Evolutionary conservation across 228 moss, liverwort and hornwort genomes (phyloP).

Genomic region (Sphagnum magellanicum): DNA sequence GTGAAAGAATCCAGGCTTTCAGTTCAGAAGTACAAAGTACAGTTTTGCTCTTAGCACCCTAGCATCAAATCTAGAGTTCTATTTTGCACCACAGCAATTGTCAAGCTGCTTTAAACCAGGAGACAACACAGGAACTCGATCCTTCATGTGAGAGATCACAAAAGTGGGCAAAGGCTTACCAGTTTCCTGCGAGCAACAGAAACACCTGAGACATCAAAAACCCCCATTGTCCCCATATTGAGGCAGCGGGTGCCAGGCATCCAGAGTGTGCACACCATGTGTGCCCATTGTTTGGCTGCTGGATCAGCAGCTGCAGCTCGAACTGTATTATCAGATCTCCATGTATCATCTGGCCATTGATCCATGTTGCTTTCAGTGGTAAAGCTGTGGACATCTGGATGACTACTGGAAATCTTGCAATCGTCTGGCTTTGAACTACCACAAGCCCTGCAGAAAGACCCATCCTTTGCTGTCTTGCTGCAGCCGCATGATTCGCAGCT

Average conservation of each 20-base stretch:
- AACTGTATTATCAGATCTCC: conserved; percentile 61
- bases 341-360: conserved; percentile 13
- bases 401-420: conserved; percentile 10
- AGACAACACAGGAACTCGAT: too few relatives aligned
- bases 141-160: too few relatives aligned
- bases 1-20: too few relatives aligned
- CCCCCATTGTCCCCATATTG: conserved; percentile 90
- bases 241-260: conserved; percentile 98
- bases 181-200: conserved; percentile 57
- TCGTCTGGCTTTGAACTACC: conserved; percentile 11
- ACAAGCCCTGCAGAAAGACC: conserved; percentile 27
- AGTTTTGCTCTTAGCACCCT: too few relatives aligned
- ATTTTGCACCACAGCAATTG: too few relatives aligned
- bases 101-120: too few relatives aligned
- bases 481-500: conserved; percentile 20
- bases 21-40: too few relatives aligned
- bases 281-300: conserved; percentile 79
- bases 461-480: conserved; percentile 12
- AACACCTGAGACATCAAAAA: conserved; percentile 84
- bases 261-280: conserved; percentile 99
- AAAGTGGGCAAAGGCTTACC: conserved; percentile 31
- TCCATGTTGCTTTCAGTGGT: background rate
- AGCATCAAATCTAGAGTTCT: too few relatives aligned
- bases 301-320: conserved; percentile 40
- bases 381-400: conserved; percentile 8